Base-by-base conservation (phyloP, 495 filamentous ascomycete species). In the Bombardia bombarda region DNA sequence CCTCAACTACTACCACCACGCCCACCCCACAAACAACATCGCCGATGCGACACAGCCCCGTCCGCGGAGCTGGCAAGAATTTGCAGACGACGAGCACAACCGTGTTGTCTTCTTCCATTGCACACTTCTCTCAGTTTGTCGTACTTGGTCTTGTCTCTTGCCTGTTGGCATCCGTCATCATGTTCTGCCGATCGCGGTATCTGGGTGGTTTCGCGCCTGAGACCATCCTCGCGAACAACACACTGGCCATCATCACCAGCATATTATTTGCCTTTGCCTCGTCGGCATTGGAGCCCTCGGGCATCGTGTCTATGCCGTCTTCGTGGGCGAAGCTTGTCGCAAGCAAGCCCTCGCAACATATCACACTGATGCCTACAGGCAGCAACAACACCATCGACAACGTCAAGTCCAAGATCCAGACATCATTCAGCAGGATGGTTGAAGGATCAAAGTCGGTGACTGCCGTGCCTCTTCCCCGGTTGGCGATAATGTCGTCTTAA, bases 141-240 rank as follows among this genome's bases (percentile, higher is more conserved):
- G 58, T 47, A 33, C 26, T 55, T 35, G 50, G 57, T 55, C 57
- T 63, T 60, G 57, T 63, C 48, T 58, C 60, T 54, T 42, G 32
- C 47, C 53, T 63, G 45, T 42, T 50, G 40, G 55, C 36, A 28
- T 45, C 18, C 13, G 34, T n/a, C 40, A 17, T 25, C 51, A 47
- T n/a, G n/a, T n/a, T n/a, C n/a, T n/a, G n/a, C n/a, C 45, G 40
- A 24, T 38, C 50, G 14, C 48, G 30, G 6, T 32, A 32, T 32
- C 21, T 42, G 45, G 50, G 32, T 30, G 16, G 19, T 1, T 19
- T 42, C 31, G 50, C 37, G 30, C 34, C 37, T 25, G n/a, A n/a
- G n/a, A n/a, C n/a, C n/a, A n/a, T n/a, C n/a, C n/a, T n/a, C n/a
- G n/a, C n/a, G n/a, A 24, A 46, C 18, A 52, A 50, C 47, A 41